Evolutionary conservation across 208 protist genomes (phyloP).

Genomic region (Trichomonas tenax): DNA sequence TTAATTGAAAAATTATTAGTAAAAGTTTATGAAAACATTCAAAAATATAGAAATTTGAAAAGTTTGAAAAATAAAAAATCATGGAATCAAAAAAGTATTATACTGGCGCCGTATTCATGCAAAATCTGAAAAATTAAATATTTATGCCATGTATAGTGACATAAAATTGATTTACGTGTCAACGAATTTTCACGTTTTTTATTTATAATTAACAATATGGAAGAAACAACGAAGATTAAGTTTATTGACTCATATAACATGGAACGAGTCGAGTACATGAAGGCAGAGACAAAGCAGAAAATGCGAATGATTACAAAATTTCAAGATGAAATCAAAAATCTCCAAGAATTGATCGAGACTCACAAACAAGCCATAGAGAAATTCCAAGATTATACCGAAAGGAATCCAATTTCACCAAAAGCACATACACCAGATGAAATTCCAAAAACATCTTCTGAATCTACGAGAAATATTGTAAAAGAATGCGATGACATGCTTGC

Average conservation of each 20-base stretch:
- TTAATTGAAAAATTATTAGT: too few relatives aligned
- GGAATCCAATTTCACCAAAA: not conserved
- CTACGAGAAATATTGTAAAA: not conserved
- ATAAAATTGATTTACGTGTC: too few relatives aligned
- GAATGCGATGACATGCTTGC: not conserved
- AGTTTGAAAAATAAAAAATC: too few relatives aligned
- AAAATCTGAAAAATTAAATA: too few relatives aligned
- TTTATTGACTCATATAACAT: not conserved
- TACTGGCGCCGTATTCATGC: too few relatives aligned
- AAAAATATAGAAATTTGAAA: too few relatives aligned
- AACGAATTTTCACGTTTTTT: too few relatives aligned
- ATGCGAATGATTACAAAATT: not conserved
- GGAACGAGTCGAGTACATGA: not conserved
- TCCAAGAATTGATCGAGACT: not conserved
- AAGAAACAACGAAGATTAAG: not conserved
- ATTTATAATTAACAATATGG: too few relatives aligned
- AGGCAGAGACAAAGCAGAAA: not conserved
- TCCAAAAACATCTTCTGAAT: not conserved
- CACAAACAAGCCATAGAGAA: not conserved
- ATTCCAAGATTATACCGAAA: not conserved
- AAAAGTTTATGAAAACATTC: too few relatives aligned
- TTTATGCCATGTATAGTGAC: too few relatives aligned
- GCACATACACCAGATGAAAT: not conserved
- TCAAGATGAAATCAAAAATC: not conserved
- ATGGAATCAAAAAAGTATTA: too few relatives aligned